phyloP scores from a whole-genome alignment of 495 filamentous ascomycete genomes.

The Cairneyella variabilis region DNA sequence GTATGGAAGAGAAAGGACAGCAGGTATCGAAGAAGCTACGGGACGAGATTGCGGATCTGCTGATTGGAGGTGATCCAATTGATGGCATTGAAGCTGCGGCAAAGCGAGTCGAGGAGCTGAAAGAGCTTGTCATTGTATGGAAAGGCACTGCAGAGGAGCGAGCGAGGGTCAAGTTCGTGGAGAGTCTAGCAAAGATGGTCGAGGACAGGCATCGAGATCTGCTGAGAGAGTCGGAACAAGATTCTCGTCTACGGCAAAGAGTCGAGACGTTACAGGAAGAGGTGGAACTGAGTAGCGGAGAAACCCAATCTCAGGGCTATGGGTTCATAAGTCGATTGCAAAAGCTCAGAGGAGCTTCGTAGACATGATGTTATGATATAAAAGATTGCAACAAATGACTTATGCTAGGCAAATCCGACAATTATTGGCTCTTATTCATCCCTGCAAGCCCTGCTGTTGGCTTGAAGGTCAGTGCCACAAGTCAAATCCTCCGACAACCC shows the following conservation, averaged over 20 bases:
- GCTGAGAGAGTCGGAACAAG: constrained; percentile 45
- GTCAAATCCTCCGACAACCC: not conserved
- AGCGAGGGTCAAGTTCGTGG: constrained; percentile 75
- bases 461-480: no score
- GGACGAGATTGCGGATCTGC: constrained; percentile 64
- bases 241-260: constrained; percentile 24
- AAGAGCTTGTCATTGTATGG: constrained; percentile 74
- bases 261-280: constrained; percentile 23
- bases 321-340: constrained; percentile 79
- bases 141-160: constrained; percentile 91
- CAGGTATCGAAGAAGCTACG: constrained; percentile 64
- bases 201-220: constrained; percentile 55
- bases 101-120: constrained; percentile 66
- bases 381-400: not conserved
- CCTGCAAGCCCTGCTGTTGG: no score
- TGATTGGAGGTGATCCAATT: constrained; percentile 52
- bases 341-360: constrained; percentile 59
- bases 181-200: constrained; percentile 63
- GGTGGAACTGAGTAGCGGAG: constrained; percentile 27
- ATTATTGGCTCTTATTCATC: not conserved
- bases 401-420: not conserved
- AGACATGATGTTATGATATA: constrained; percentile 1
- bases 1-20: constrained; percentile 75
- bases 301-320: constrained; percentile 50
- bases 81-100: constrained; percentile 64